Evolutionary conservation across 768 basidiomycete genomes (phyloP), one percentile per base, ranked within the genome.

Genomic region (Steccherinum ochraceum): DNA sequence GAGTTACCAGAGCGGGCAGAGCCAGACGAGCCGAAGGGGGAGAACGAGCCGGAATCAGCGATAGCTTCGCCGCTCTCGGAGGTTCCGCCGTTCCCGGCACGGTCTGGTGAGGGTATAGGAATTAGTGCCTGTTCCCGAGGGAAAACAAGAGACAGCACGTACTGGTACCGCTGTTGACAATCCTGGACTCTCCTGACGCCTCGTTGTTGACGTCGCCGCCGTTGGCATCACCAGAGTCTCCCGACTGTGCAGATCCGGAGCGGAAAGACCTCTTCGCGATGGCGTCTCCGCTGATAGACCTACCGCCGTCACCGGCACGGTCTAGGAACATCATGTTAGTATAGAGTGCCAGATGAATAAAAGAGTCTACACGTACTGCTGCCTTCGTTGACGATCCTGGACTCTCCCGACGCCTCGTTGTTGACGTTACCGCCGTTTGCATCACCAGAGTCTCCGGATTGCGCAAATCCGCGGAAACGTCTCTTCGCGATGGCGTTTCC

Each of bases 51-150:
- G 7, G 18, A 13, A 4, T 50, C 20, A 20, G 49, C 49, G 40
- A 39, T 42, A 10, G 51, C 51, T 21, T 25, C 23, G 2, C 51
- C 51, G 19, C 24, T 12, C 12, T 11, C 35, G 16, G 21, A 26
- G 46, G 40, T 39, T n/a, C 51, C 51, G 24, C 51, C 51, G 51
- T 48, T 52, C 2, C 51, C 51, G 35, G 45, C 51, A 18, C 19
- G 10, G 41, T 43, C 41, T 43, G 41, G 35, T 11, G n/a, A 39
- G n/a, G 35, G 11, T n/a, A n/a, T 39, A 11, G 35, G n/a, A 39
- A 39, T 39, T n/a, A 39, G 35, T n/a, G 11, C 35, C 11, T 11
- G 11, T 39, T 39, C 35, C 35, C 11, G 11, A 11, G 11, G 11
- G 11, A 11, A 39, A 39, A 39, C 11, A 39, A 11, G 35, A 39